Percentiles rank a stretch among this genome's conserved stretches.
Evolutionary conservation across 192 early-diverging fungal genomes (phyloP).

Genomic region (Umbelopsis isabellina): DNA sequence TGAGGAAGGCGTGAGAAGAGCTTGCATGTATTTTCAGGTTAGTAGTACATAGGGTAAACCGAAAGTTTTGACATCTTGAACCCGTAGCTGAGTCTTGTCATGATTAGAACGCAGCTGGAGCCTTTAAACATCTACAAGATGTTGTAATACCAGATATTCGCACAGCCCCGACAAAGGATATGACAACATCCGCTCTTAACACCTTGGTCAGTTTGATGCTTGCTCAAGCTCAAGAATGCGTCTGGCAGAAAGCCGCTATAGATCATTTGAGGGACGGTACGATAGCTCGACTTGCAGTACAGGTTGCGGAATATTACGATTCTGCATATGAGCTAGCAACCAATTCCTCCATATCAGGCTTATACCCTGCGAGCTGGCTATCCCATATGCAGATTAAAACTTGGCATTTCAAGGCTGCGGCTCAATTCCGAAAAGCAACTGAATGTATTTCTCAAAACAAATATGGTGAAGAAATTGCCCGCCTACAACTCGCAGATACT

Average conservation of each 20-base stretch:
- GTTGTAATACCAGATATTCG: conserved; percentile 66
- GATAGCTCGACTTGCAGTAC: conserved; percentile 75
- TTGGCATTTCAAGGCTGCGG: conserved; percentile 73
- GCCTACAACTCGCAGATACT: conserved; percentile 62
- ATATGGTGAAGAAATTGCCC: conserved; percentile 87
- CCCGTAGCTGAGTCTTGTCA: not conserved
- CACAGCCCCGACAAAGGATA: conserved; percentile 68
- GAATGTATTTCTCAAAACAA: conserved; percentile 74
- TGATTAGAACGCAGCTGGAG: conserved; percentile 74
- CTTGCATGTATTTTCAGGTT: conserved; percentile 81
- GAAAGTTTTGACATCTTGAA: not conserved
- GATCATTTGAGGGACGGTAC: conserved; percentile 81
- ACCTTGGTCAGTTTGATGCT: conserved; percentile 80
- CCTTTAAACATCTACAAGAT: conserved; percentile 64
- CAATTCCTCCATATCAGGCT: conserved; percentile 51
- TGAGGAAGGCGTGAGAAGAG: conserved; percentile 76
- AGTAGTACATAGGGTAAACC: not conserved
- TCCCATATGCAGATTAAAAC: conserved; percentile 75
- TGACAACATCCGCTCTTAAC: conserved; percentile 68
- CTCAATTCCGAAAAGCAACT: conserved; percentile 77
- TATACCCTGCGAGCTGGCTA: conserved; percentile 67
- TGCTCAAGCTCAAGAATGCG: conserved; percentile 94
- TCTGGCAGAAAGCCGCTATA: conserved; percentile 83
- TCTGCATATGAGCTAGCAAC: conserved; percentile 66
- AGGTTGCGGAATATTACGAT: conserved; percentile 77